Evolutionary conservation across 2,329 filamentous ascomycete species (phyloP), one percentile per base, ranked within the genome.

Genomic region (Cordyceps cicadae): DNA sequence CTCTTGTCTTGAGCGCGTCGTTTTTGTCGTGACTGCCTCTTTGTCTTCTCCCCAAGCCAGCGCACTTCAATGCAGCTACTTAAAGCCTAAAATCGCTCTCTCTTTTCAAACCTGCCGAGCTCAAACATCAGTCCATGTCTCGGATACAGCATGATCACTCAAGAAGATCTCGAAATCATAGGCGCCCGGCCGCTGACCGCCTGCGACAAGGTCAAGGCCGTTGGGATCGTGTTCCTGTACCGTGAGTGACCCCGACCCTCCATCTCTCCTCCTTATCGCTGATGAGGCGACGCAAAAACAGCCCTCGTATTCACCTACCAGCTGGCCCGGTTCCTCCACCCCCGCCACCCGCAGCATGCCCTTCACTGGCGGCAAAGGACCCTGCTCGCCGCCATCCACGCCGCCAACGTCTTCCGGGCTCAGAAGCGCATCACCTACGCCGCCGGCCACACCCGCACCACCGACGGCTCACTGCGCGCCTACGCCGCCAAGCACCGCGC

Each of bases 361-460:
- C 41, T 63, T n/a, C 53, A 61, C 54, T 63, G 62, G 62, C 62
- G 62, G 41, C 62, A 63, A 34, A 53, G 39, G 43, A 4, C 60
- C 21, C 53, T 46, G 15, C 37, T 63, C 24, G 43, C 58, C 5
- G 32, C 32, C 49, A 46, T 63, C 19, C 59, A 45, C 39, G 32
- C 58, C 37, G 24, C 51, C 17, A 21, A 41, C 32, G 21, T 17
- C 21, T 24, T 54, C 32, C 37, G 53, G 21, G 43, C 24, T 12
- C 32, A 59, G 19, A 50, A 39, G 41, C 59, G 39, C 46, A 55
- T 55, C 53, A 17, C n/a, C n/a, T 57, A 26, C 41, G 49, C 53
- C 32, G 29, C n/a, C 15, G 37, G 41, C 49, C 49, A 48, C 29
- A 24, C 46, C 7, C 21, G 11, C 12, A 48, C 51, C 1, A 54